phyloP scores from a whole-genome alignment of 257 asterid species.

The Solanum dulcamara region DNA sequence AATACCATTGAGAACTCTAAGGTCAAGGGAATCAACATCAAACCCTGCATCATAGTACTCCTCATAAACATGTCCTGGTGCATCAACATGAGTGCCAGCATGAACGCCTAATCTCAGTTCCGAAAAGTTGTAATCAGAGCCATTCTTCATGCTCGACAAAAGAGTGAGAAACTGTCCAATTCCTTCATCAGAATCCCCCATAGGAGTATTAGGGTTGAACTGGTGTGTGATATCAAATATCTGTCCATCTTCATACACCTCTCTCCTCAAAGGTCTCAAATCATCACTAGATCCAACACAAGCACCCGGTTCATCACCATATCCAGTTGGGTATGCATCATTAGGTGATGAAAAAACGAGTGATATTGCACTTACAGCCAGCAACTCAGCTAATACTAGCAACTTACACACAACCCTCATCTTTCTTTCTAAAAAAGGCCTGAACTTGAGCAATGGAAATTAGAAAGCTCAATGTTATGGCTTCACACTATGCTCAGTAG shows the following conservation, averaged over 20 bases:
- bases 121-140: constrained; percentile 71
- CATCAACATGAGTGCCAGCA: constrained; percentile 88
- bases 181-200: constrained; percentile 42
- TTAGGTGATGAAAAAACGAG: constrained; percentile 7
- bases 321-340: constrained; percentile 42
- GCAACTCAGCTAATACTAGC: constrained; percentile 18
- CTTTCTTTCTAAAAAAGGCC: background rate
- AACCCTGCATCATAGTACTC: constrained; percentile 54
- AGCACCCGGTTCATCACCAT: constrained; percentile 22
- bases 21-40: constrained; percentile 76
- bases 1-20: constrained; percentile 60
- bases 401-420: constrained; percentile 27
- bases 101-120: constrained; percentile 54
- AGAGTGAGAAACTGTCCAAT: constrained; percentile 43
- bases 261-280: constrained; percentile 25
- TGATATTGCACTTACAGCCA: constrained; percentile 8
- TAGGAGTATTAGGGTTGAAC: constrained; percentile 44
- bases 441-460: background rate
- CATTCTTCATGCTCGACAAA: constrained; percentile 63
- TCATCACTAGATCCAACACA: constrained; percentile 15
- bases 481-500: background rate
- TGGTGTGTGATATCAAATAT: constrained; percentile 65
- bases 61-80: constrained; percentile 73
- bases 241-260: constrained; percentile 36
- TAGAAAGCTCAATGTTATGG: background rate